These are phyloP conservation scores for Triangularia verruculosa DNA, from an alignment of 2,329 filamentous ascomycete species.

Conservation along the genomic window DNA sequence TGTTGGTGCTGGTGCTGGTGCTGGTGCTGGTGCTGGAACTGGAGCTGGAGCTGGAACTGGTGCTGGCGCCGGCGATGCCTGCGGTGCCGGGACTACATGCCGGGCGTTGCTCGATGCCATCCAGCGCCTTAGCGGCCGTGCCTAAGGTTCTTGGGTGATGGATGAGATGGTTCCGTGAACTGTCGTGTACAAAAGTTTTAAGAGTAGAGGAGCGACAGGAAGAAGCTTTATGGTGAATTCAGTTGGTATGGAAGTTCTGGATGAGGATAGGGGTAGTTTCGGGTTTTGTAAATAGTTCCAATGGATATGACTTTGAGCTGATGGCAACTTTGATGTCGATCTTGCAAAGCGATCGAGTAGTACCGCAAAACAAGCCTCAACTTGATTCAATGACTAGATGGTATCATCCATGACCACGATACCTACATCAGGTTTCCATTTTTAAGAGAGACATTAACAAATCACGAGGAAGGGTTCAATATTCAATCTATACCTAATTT, in stretches of 20 bases:
- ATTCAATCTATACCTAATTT: too few relatives aligned
- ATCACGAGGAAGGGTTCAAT: too few relatives aligned
- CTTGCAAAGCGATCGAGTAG: too few relatives aligned
- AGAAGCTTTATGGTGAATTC: background rate
- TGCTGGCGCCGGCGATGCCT: slow-evolving; percentile 1
- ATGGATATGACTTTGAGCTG: background rate
- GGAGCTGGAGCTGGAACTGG: slow-evolving; percentile 11
- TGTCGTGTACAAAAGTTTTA: background rate
- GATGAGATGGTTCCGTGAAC: background rate
- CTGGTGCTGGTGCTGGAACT: slow-evolving; percentile 13
- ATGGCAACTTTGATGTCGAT: background rate
- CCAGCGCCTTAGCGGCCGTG: background rate
- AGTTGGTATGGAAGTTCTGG: background rate
- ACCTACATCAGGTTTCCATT: too few relatives aligned
- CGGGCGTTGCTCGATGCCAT: background rate
- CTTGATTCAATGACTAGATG: too few relatives aligned
- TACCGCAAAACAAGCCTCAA: too few relatives aligned
- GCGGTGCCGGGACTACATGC: background rate
- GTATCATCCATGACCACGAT: too few relatives aligned
- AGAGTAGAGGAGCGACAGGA: background rate
- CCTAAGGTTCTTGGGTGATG: background rate
- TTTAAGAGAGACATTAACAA: too few relatives aligned
- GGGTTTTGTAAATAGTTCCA: background rate
- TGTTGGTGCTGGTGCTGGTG: slow-evolving; percentile 3
- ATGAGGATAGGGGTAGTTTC: background rate